A percentile compares a stretch with the other conserved stretches of the same genome.
phyloP scores from a whole-genome alignment of 2,329 filamentous ascomycete species.

The Colletotrichum limetticola region DNA sequence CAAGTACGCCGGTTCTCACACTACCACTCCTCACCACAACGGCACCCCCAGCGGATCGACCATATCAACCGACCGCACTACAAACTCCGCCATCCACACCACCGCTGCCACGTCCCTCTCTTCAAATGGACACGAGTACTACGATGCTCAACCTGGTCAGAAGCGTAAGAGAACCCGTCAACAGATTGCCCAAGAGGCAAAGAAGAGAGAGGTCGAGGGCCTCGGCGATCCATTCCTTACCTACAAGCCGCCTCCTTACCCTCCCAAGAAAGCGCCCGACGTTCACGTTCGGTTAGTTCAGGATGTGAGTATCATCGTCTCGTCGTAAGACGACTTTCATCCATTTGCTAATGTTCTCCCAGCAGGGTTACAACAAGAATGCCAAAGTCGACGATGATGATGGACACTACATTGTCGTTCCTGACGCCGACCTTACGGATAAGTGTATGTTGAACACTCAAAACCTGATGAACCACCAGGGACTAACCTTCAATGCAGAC shows the following conservation, averaged over 20 bases:
- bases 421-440: conserved; percentile 86
- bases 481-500: conserved; percentile 64
- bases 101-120: conserved; percentile 88
- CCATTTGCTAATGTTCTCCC: conserved; percentile 30
- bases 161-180: conserved; percentile 91
- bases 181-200: conserved; percentile 84
- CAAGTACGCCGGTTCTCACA: conserved; percentile 74
- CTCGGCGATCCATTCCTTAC: conserved; percentile 77
- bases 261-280: conserved; percentile 89
- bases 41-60: conserved; percentile 76
- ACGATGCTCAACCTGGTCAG: conserved; percentile 76
- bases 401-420: conserved; percentile 94
- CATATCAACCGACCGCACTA: conserved; percentile 84
- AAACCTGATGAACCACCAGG: not conserved
- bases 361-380: conserved; percentile 60
- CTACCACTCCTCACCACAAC: conserved; percentile 76
- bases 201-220: conserved; percentile 78
- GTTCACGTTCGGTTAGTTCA: conserved; percentile 71
- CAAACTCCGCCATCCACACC: conserved; percentile 78
- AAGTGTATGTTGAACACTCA: conserved; percentile 75
- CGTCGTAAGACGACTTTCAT: not conserved
- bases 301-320: conserved; percentile 63
- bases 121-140: conserved; percentile 71
- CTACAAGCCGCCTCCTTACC: conserved; percentile 88
- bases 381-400: conserved; percentile 95